Percentiles rank a stretch among this genome's conserved stretches.
phyloP scores from a whole-genome alignment of 1,284 basidiomycete species.

The Tylopilus sp. region DNA sequence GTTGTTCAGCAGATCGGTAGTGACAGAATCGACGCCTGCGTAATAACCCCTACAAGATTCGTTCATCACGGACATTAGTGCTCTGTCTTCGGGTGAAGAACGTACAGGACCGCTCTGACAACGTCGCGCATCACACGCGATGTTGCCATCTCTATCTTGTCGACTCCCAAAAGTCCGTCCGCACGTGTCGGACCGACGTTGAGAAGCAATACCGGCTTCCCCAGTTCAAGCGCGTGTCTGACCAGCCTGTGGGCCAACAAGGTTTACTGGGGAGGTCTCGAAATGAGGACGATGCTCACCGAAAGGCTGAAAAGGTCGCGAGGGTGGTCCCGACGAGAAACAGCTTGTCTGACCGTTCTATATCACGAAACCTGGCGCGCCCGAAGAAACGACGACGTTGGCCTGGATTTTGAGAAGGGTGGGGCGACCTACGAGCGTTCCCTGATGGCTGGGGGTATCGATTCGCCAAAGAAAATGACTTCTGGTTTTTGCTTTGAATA shows the following conservation, averaged over 20 bases:
- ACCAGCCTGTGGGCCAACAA: slow-evolving; percentile 51
- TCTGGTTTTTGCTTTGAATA: slow-evolving; percentile 70
- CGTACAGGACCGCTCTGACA: slow-evolving; percentile 55
- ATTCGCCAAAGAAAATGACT: slow-evolving; percentile 88
- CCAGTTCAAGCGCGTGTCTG: slow-evolving; percentile 70
- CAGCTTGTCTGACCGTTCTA: slow-evolving; percentile 63
- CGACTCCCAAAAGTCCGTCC: slow-evolving; percentile 66
- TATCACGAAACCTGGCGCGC: slow-evolving; percentile 49
- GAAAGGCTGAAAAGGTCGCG: slow-evolving; percentile 88
- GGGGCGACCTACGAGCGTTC: slow-evolving; percentile 62
- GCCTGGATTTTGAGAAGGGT: background rate
- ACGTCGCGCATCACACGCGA: slow-evolving; percentile 67
- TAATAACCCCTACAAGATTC: slow-evolving; percentile 21
- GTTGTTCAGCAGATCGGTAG: slow-evolving; percentile 23
- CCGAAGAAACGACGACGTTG: background rate
- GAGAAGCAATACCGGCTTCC: slow-evolving; percentile 76
- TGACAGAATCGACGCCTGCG: slow-evolving; percentile 17
- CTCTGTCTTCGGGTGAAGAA: slow-evolving; percentile 9
- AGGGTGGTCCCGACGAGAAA: slow-evolving; percentile 85
- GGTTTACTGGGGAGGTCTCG: background rate
- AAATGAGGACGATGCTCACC: slow-evolving; percentile 40
- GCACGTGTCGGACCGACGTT: slow-evolving; percentile 86
- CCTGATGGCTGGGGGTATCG: slow-evolving; percentile 60
- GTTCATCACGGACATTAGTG: background rate
- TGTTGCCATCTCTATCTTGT: slow-evolving; percentile 73